These are phyloP conservation scores for Penicillium freii DNA, from an alignment of 2,329 filamentous ascomycete species.

Conservation along the genomic window DNA sequence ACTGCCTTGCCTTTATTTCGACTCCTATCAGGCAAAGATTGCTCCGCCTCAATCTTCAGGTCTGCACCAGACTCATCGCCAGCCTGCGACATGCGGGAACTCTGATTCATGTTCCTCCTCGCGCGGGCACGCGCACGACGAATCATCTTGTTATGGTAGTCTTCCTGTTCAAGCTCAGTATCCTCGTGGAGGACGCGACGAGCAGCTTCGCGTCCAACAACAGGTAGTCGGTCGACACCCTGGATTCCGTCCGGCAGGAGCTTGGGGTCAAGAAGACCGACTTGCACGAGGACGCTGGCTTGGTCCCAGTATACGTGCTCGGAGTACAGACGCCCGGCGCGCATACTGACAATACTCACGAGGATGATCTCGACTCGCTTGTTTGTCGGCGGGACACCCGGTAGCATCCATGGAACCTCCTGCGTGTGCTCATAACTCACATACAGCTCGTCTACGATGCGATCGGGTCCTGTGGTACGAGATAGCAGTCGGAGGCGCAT, in stretches of 20 bases:
- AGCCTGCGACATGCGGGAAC: conserved; percentile 13
- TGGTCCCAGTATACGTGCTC: conserved; percentile 65
- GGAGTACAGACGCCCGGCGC: conserved; percentile 54
- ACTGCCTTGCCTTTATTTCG: conserved; percentile 25
- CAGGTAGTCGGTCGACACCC: conserved; percentile 40
- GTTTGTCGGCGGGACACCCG: conserved; percentile 56
- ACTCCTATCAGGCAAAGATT: conserved; percentile 8
- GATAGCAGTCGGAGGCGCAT: conserved; percentile 55
- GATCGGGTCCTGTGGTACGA: conserved; percentile 57
- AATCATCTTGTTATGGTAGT: conserved; percentile 37
- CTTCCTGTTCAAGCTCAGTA: conserved; percentile 33
- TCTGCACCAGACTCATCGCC: conserved; percentile 28
- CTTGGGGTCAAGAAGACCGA: conserved; percentile 58
- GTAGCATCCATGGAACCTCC: conserved; percentile 59
- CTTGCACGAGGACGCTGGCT: conserved; percentile 58
- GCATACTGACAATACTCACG: conserved; percentile 56
- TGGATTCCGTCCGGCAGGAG: conserved; percentile 49
- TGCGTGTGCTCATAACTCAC: conserved; percentile 57
- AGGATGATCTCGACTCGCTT: conserved; percentile 57
- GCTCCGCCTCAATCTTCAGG: conserved; percentile 25
- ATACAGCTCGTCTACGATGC: conserved; percentile 61
- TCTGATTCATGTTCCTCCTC: conserved; percentile 7
- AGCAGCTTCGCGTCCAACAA: conserved; percentile 42
- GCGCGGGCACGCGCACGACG: conserved; percentile 23
- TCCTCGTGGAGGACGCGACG: conserved; percentile 42